Evolutionary conservation across 2,329 filamentous ascomycete species (phyloP), one percentile per base, ranked within the genome.

Genomic region (Neofusicoccum parvum): DNA sequence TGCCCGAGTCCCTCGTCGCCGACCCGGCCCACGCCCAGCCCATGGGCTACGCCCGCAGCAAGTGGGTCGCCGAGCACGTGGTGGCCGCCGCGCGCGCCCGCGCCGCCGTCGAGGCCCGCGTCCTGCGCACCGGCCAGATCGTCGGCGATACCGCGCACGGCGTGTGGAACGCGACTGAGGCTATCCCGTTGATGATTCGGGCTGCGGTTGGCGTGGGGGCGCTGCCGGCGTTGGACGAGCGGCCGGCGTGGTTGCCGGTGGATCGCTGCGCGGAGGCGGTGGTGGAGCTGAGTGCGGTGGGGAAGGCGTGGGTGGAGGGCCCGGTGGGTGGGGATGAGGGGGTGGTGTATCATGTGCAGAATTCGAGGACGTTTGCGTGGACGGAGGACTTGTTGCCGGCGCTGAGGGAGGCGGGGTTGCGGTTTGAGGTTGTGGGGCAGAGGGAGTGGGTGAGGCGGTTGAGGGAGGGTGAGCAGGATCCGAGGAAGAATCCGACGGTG

Each of bases 21-120:
- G 68, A 80, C 53, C 72, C 78, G 0, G 65, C 67, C 0, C 75
- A 80, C 68, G 82, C 82, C 0, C 82, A 83, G 67, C 76, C 75
- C 15, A 85, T 83, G 73, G 84, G 84, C 1, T 86, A 86, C 53
- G 82, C 81, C 0, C 74, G 77, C n/a, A 82, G 80, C 0, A 85
- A 85, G 70, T 77, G 78, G 49, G 81, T 85, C 0, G 76, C 81
- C 0, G 83, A 85, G 68, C 77, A 82, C 17, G 79, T 85, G 1
- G 71, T 81, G 1, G 68, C 69, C 39, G 64, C 59, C 14, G 5
- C 17, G 37, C 39, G 10, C 20, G 60, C 11, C 1, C 9, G n/a
- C 23, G 20, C 63, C 11, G 64, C 51, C 0, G 68, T 70, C 11
- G 46, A 71, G 2, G 76, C 79, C 0, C 69, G 73, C 0, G 79